Base-by-base conservation (phyloP, 2,329 filamentous ascomycete genomes). In the Fusarium musae region DNA sequence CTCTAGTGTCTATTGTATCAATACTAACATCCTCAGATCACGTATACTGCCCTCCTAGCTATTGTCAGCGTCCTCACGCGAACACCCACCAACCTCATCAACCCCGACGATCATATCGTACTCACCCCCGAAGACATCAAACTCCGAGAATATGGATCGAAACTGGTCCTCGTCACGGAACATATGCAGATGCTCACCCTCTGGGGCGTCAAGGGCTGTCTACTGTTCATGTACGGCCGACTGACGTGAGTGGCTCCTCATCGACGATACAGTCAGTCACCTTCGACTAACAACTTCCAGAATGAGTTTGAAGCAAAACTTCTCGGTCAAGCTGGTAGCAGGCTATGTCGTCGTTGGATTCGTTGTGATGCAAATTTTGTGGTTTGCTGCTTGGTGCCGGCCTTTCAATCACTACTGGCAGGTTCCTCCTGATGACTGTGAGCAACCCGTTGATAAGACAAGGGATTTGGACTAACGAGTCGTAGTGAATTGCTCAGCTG, bases 91-190 rank as follows among this genome's bases (percentile, higher is more conserved):
- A 91, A 91, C 72, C 82, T 91, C 43, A 87, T 91, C 80, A 82
- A 85, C 12, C 83, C 85, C 0, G 80, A 84, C 17, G 84, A 89
- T 16, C 79, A 82, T 1, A 73, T 80, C 3, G 77, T 77, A 1
- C 80, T 91, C 56, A 89, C 88, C 0, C 83, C 85, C 1, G 74
- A 82, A 4, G 82, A 81, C 30, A 83, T 85, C 49, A 77, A 76
- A 8, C 76, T 83, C n/a, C 82, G 88, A 50, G 79, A 82, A 4
- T 81, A 79, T 47, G 90, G 89, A 23, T 89, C 88, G 54, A 91
- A 91, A 81, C 84, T 89, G 79, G 88, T 91, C 2, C 84, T 91
- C 19, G 85, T 90, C 15, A 87, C 88, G 0, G 90, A 91, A 67
- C 84, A 91, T 74, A 84, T 86, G 69, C 91, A 92, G 82, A 83